These are phyloP conservation scores for Alloteropsis angusta DNA, from an alignment of 202 grass and related monocot species.

Conservation along the genomic window DNA sequence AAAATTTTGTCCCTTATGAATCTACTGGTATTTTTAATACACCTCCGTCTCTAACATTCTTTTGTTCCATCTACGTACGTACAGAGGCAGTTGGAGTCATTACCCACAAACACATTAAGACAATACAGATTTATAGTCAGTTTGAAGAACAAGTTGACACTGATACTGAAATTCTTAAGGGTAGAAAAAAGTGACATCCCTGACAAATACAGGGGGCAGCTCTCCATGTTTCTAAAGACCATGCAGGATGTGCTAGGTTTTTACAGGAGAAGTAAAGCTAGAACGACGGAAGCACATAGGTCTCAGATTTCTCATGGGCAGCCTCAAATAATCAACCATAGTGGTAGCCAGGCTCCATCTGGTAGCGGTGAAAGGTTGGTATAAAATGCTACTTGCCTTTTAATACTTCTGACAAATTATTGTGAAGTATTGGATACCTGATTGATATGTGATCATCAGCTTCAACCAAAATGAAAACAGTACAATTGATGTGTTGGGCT, in stretches of 20 bases:
- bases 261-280: background rate
- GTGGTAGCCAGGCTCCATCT: background rate
- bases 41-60: background rate
- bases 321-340: background rate
- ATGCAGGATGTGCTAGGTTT: background rate
- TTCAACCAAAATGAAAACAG: background rate
- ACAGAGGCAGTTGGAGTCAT: background rate
- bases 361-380: conserved; percentile 15
- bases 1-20: background rate
- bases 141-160: background rate
- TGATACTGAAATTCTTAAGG: background rate
- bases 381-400: background rate
- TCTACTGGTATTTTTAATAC: background rate
- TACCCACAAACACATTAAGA: background rate
- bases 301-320: background rate
- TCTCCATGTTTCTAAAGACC: background rate
- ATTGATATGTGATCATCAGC: background rate
- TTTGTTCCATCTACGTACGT: background rate
- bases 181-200: conserved; percentile 3
- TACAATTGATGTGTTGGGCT: background rate
- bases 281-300: background rate
- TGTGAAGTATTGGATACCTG: background rate
- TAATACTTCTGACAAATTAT: background rate
- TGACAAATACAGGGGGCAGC: background rate
- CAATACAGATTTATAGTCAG: background rate